Evolutionary conservation across 495 filamentous ascomycete genomes (phyloP).

Genomic region (Astrothelium macrocarpum): DNA sequence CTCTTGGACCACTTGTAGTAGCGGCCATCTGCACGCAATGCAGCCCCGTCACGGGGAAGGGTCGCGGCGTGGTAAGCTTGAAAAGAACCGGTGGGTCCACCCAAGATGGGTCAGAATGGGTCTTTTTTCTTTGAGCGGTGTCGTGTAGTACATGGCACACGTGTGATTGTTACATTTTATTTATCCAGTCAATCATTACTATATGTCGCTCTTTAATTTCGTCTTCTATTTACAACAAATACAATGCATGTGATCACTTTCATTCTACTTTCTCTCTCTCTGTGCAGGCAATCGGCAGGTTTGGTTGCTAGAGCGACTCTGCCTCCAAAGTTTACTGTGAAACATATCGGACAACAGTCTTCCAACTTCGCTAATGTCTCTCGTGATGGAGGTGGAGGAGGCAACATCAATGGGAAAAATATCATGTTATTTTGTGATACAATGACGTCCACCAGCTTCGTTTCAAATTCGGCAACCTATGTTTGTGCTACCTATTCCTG

Average conservation of each 20-base stretch:
- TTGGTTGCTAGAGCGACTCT: background rate
- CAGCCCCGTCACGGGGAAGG: background rate
- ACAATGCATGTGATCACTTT: background rate
- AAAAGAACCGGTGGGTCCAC: background rate
- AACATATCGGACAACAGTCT: background rate
- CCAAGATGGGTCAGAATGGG: background rate
- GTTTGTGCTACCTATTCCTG: background rate
- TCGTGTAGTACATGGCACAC: background rate
- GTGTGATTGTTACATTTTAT: background rate
- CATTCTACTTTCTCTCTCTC: background rate
- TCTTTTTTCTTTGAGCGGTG: background rate
- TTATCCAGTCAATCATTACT: background rate
- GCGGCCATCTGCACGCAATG: background rate
- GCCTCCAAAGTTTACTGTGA: background rate
- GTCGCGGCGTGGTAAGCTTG: background rate
- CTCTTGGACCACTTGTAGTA: background rate
- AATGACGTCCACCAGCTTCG: background rate
- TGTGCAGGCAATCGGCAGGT: background rate
- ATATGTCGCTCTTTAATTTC: background rate
- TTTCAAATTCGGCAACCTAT: background rate
- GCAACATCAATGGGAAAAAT: background rate
- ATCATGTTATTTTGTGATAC: slow-evolving; percentile 1
- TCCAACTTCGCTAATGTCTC: background rate
- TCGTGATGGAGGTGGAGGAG: slow-evolving; percentile 1
- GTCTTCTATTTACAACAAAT: background rate